Percentiles rank a stretch among this genome's conserved stretches.
Conservation (phyloP, 208 protist species). For the Porcisia hertigi region DNA sequence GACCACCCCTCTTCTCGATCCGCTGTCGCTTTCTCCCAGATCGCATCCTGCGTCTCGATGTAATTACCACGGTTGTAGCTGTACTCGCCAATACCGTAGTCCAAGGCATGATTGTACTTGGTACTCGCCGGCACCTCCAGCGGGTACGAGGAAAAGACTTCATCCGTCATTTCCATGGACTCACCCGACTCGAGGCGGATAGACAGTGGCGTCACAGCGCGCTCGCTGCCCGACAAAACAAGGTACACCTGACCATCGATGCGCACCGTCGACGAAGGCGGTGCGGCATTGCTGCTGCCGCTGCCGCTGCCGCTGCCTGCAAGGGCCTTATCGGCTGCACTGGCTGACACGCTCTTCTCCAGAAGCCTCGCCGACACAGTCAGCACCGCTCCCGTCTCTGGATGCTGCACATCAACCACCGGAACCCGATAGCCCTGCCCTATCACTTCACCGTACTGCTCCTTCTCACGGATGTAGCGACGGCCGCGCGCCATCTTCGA, state of each 20-base stretch:
- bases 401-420: slow-evolving; percentile 70
- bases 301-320: background rate
- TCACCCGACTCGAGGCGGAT: slow-evolving; percentile 77
- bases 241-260: slow-evolving; percentile 59
- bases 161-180: slow-evolving; percentile 65
- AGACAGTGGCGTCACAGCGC: slow-evolving; percentile 55
- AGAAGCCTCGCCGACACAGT: slow-evolving; percentile 55
- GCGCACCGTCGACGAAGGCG: slow-evolving; percentile 17
- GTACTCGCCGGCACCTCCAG: slow-evolving; percentile 57
- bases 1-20: slow-evolving; percentile 79
- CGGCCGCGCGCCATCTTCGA: slow-evolving; percentile 41
- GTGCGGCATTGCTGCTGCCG: background rate
- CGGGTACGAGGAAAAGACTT: slow-evolving; percentile 64
- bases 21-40: slow-evolving; percentile 84
- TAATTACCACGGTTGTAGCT: slow-evolving; percentile 90
- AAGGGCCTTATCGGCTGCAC: background rate
- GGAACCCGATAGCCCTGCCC: slow-evolving; percentile 40
- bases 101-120: slow-evolving; percentile 67
- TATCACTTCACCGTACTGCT: slow-evolving; percentile 78
- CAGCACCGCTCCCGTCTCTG: slow-evolving; percentile 53
- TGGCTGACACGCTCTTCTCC: slow-evolving; percentile 32
- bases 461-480: slow-evolving; percentile 63
- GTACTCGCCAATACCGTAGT: slow-evolving; percentile 84
- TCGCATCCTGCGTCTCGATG: slow-evolving; percentile 84
- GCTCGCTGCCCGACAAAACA: slow-evolving; percentile 42